Conservation (phyloP, 768 basidiomycete genomes). For the Auriculariales sp. region DNA sequence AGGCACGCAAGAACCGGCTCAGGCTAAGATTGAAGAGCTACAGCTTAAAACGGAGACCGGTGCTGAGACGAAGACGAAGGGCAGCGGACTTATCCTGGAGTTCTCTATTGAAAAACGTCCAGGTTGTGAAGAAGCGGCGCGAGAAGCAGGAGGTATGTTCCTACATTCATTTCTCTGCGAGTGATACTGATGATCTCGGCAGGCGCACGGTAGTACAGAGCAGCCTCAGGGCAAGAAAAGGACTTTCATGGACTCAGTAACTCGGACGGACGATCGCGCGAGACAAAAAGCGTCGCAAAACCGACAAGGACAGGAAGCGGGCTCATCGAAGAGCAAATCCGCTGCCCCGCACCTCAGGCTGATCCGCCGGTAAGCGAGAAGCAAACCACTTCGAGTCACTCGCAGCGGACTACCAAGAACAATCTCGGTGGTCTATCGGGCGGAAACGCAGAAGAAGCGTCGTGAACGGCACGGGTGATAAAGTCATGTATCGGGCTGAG, state of each 20-base stretch:
- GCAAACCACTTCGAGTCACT: neutral
- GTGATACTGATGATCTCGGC: too few relatives aligned
- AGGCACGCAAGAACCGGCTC: slow-evolving; percentile 39
- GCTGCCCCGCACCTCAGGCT: too few relatives aligned
- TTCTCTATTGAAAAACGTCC: slow-evolving; percentile 92
- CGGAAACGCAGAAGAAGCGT: slow-evolving; percentile 3
- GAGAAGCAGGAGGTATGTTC: slow-evolving; percentile 26
- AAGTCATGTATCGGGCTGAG: too few relatives aligned
- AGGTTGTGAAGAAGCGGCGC: slow-evolving; percentile 68
- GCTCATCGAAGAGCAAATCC: neutral
- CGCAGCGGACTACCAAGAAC: neutral
- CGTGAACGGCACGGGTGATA: too few relatives aligned
- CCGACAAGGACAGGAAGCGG: neutral
- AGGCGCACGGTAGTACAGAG: neutral
- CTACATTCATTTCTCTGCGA: neutral
- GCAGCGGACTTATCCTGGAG: slow-evolving; percentile 66
- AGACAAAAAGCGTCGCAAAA: neutral
- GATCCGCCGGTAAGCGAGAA: neutral
- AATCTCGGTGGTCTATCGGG: slow-evolving; percentile 4
- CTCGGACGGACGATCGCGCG: neutral
- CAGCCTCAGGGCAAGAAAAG: neutral
- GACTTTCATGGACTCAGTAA: neutral
- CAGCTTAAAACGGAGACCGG: slow-evolving; percentile 14
- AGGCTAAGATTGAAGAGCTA: slow-evolving; percentile 32
- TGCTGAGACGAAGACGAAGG: slow-evolving; percentile 27